Percentiles rank a stretch among this genome's conserved stretches.
Conservation (phyloP, 345 rosid genomes). For the Barbarea vulgaris region DNA sequence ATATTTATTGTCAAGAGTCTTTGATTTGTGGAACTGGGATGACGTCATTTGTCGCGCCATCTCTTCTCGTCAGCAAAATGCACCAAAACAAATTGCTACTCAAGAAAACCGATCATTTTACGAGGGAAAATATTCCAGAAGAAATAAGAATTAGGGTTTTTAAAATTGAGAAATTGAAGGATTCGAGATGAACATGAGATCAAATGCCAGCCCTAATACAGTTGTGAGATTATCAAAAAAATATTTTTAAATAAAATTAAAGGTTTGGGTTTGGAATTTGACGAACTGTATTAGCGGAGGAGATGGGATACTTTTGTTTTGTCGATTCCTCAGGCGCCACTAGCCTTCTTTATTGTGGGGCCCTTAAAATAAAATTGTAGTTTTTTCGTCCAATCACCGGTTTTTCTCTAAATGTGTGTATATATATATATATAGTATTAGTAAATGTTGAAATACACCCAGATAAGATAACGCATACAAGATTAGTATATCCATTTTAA, state of each 20-base stretch:
- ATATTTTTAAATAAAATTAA: background rate
- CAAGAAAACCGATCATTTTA: constrained; percentile 33
- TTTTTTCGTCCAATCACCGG: background rate
- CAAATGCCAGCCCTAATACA: constrained; percentile 25
- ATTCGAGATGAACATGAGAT: constrained; percentile 22
- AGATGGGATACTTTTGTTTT: background rate
- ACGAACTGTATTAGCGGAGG: constrained; percentile 10
- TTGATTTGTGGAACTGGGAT: constrained; percentile 73
- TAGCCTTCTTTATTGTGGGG: background rate
- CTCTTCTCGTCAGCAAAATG: constrained; percentile 14
- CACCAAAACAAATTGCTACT: constrained; percentile 16
- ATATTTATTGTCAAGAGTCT: constrained; percentile 91
- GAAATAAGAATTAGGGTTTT: constrained; percentile 27
- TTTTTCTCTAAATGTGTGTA: background rate
- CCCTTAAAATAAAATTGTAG: background rate
- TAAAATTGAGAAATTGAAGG: background rate
- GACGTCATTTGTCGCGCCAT: constrained; percentile 53
- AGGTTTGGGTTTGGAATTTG: background rate
- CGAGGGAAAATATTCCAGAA: constrained; percentile 26
- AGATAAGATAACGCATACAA: too few species aligned
- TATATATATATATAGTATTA: too few species aligned
- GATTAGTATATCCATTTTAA: too few species aligned
- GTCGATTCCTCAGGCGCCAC: constrained; percentile 9
- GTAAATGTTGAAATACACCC: too few species aligned
- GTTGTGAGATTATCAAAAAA: constrained; percentile 9